Base-by-base conservation (phyloP, 2,329 filamentous ascomycete species). In the Venturia nashicola region DNA sequence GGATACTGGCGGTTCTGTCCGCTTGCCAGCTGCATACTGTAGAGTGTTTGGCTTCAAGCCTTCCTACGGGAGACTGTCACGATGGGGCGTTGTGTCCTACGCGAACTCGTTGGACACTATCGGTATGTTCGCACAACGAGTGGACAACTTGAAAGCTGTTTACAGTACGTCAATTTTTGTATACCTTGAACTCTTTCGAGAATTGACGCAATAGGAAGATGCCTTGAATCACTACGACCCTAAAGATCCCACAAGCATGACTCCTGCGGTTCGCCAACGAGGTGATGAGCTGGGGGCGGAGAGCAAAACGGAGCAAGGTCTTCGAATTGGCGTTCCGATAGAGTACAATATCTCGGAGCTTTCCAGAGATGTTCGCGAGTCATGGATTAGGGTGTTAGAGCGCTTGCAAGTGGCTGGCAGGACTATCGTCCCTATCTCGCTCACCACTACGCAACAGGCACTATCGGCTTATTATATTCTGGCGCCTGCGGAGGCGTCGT, bases 401-500 rank as follows among this genome's bases (percentile, higher is more conserved):
- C 70, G 76, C 2, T 80, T 97, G 0, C 80, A 84, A 68, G 68
- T 76, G 0, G 76, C 82, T n/a, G 91, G 91, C 12, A 87, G 89
- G 65, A 83, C 79, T 0, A 78, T 97, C 14, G 83, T 90, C 12
- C 83, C 89, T 1, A 83, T 97, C 18, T 90, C 88, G 2, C 80
- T 99, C 5, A 92, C 93, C 0, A 85, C 87, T 0, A 99, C 93
- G 1, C 87, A 85, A 67, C 86, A 90, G 68, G 93, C 94, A 0
- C 83, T 99, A 0, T 90, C 91, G 23, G 89, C 94, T 42, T 99
- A 99, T 78, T 99, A 99, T 74, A 84, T 99, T 64, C 86, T 99
- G 64, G 95, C 94, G 0, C 91, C 94, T 0, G 93, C 94, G 18
- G 94, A 99, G 76, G 94, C 94, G 3, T 91, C 91, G 1, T 97